Evolutionary conservation across 2,329 filamentous ascomycete genomes (phyloP).

Genomic region (Alternaria triticimaculans): DNA sequence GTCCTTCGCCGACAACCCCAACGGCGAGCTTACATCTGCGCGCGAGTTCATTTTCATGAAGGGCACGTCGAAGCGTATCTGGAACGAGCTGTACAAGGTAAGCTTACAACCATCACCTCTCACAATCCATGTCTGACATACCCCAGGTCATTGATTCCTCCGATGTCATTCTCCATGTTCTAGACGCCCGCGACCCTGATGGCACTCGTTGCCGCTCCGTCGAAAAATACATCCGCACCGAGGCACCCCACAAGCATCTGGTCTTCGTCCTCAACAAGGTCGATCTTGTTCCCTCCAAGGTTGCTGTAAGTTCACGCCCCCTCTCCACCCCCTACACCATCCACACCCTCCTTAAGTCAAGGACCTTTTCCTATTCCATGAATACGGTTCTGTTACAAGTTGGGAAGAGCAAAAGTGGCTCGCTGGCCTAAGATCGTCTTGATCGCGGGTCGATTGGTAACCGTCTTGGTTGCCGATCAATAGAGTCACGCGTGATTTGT

Average conservation of each 20-base stretch:
- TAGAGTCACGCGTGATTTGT: conserved; percentile 81
- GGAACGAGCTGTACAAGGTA: conserved; percentile 94
- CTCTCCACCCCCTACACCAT: conserved; percentile 23
- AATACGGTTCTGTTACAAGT: conserved; percentile 95
- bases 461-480: conserved; percentile 89
- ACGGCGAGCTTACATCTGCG: conserved; percentile 54
- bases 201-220: conserved; percentile 89
- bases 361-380: conserved; percentile 74
- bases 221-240: conserved; percentile 91
- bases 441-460: conserved; percentile 72
- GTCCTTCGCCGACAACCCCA: conserved; percentile 37
- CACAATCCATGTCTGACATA: not conserved
- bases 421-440: conserved; percentile 68
- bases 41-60: conserved; percentile 83
- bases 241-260: conserved; percentile 95
- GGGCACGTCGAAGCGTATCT: conserved; percentile 82
- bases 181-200: conserved; percentile 39
- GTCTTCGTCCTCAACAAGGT: conserved; percentile 90
- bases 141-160: conserved; percentile 76
- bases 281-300: conserved; percentile 88
- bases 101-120: not conserved
- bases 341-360: conserved; percentile 86
- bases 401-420: conserved; percentile 91
- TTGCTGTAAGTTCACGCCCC: conserved; percentile 78
- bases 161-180: conserved; percentile 82